These are phyloP conservation scores for Phytopythium kandeliae DNA, from an alignment of 352 stramenopile genomes.

Conservation along the genomic window DNA sequence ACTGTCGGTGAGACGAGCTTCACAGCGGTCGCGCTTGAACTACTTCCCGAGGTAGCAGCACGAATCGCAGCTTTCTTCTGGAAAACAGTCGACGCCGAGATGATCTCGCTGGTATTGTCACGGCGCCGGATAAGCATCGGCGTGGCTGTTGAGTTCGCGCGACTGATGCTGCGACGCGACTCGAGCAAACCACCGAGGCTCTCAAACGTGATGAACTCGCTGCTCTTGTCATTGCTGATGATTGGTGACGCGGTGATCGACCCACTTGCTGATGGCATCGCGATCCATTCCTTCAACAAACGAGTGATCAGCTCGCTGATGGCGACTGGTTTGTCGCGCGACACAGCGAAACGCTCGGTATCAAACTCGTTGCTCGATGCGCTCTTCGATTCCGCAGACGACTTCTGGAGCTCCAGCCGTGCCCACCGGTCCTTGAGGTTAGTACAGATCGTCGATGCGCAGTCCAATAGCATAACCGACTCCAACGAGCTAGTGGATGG, in stretches of 20 bases:
- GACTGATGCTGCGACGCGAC: slow-evolving; percentile 3
- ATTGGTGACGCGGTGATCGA: neutral
- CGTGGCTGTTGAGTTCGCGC: neutral
- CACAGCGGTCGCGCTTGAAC: slow-evolving; percentile 6
- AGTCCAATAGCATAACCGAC: slow-evolving; percentile 45
- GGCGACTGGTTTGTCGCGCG: slow-evolving; percentile 40
- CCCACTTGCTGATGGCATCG: slow-evolving; percentile 10
- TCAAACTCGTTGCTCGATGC: slow-evolving; percentile 33
- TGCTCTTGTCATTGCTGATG: neutral
- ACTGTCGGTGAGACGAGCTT: slow-evolving; percentile 12
- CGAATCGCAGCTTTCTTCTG: slow-evolving; percentile 24
- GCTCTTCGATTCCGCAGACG: slow-evolving; percentile 17
- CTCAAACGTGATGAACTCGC: slow-evolving; percentile 17
- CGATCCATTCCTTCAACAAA: slow-evolving; percentile 57
- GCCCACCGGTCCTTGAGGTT: slow-evolving; percentile 58
- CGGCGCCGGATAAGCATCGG: neutral
- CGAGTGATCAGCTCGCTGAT: slow-evolving; percentile 46
- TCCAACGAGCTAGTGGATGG: slow-evolving; percentile 35
- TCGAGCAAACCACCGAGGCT: slow-evolving; percentile 4
- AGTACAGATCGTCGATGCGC: slow-evolving; percentile 43
- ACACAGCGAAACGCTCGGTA: slow-evolving; percentile 51
- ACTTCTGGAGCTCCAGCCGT: slow-evolving; percentile 47
- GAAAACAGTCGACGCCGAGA: slow-evolving; percentile 30
- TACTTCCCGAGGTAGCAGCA: slow-evolving; percentile 4
- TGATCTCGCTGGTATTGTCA: slow-evolving; percentile 4